Percentiles rank a stretch among this genome's conserved stretches.
These are phyloP conservation scores for Komagataella kurtzmanii DNA, from an alignment of 805 yeast species.

Conservation along the genomic window DNA sequence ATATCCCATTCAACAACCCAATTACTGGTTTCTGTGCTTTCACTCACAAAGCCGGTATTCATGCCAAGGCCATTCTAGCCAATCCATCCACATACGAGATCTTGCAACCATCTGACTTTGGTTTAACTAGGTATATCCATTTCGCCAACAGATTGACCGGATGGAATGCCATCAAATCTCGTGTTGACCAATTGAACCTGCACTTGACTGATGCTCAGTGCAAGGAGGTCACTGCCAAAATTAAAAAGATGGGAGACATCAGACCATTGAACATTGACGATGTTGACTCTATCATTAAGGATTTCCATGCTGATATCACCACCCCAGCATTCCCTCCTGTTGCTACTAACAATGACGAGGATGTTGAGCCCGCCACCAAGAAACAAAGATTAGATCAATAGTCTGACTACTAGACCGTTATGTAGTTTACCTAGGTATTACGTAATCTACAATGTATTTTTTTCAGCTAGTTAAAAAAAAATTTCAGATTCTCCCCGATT, in stretches of 20 bases:
- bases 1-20: constrained; percentile 96
- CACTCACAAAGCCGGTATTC: constrained; percentile 99
- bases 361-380: constrained; percentile 18
- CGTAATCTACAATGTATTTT: not conserved
- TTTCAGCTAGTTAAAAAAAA: not conserved
- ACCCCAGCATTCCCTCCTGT: constrained; percentile 26
- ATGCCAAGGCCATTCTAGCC: constrained; percentile 96
- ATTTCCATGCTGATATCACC: constrained; percentile 67
- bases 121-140: constrained; percentile 91
- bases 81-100: constrained; percentile 98
- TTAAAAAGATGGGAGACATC: constrained; percentile 89
- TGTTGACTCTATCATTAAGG: constrained; percentile 93
- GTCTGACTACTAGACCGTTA: constrained; percentile 13
- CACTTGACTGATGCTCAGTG: constrained; percentile 82
- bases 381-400: constrained; percentile 14
- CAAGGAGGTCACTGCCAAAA: constrained; percentile 89
- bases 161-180: constrained; percentile 97
- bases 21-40: constrained; percentile 99
- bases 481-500: not conserved
- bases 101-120: constrained; percentile 88
- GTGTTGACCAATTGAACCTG: constrained; percentile 94
- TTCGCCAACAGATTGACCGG: constrained; percentile 97
- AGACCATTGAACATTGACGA: constrained; percentile 92
- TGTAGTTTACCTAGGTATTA: constrained; percentile 9
- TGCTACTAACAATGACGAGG: constrained; percentile 8